phyloP scores from a whole-genome alignment of 768 basidiomycete genomes.

The Exsudoporus frostii region DNA sequence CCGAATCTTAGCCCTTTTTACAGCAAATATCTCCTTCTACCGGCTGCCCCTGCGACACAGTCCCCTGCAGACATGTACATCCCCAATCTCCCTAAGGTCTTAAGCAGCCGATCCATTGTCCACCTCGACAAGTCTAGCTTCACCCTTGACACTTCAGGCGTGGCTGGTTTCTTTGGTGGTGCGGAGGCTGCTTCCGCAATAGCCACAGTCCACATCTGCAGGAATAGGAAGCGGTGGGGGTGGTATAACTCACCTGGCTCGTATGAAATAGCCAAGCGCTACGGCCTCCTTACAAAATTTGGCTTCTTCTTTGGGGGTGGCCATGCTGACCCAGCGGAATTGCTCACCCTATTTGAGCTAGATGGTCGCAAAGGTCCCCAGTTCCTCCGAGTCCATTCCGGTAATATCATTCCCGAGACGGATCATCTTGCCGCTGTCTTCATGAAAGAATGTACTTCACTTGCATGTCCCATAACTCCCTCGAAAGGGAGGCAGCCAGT shows the following conservation, averaged over 20 bases:
- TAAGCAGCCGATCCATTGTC: background rate
- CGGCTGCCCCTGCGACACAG: background rate
- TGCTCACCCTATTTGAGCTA: constrained; percentile 6
- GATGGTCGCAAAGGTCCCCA: constrained; percentile 5
- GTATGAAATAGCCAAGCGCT: constrained; percentile 30
- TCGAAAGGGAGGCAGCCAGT: constrained; percentile 1
- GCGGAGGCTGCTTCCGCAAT: constrained; percentile 33
- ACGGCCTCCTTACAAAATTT: constrained; percentile 25
- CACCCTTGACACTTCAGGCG: constrained; percentile 25
- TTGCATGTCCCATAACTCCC: background rate
- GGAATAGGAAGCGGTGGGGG: constrained; percentile 26
- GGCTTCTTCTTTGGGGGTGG: constrained; percentile 29
- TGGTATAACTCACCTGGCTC: constrained; percentile 36
- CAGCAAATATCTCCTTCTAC: background rate
- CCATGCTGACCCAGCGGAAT: constrained; percentile 5
- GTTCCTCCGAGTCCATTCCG: constrained; percentile 9
- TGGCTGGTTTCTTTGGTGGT: constrained; percentile 20
- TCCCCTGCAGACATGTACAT: background rate
- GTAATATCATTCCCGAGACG: constrained; percentile 3
- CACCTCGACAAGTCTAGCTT: constrained; percentile 12
- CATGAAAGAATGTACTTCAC: background rate
- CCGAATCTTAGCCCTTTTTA: background rate
- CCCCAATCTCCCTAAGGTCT: background rate
- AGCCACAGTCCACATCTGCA: constrained; percentile 30
- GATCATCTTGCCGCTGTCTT: constrained; percentile 8